A percentile compares a stretch with the other conserved stretches of the same genome.
Conservation (phyloP, 345 rosid species). For the Eucalyptus erythrocorys region DNA sequence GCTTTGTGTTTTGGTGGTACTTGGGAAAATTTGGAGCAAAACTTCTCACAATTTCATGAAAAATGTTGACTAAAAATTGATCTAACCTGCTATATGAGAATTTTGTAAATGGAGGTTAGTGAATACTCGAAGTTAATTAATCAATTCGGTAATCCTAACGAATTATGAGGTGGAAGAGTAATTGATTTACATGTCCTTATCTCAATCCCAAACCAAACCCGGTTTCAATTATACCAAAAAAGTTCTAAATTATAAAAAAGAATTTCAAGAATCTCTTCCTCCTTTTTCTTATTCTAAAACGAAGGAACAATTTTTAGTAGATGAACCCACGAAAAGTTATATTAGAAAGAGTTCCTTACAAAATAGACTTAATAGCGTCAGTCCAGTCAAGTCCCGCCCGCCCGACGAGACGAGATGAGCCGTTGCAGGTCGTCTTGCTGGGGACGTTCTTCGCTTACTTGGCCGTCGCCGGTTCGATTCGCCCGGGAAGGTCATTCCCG, state of each 20-base stretch:
- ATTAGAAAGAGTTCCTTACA: too few relatives aligned
- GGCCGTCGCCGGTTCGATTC: slow-evolving; percentile 47
- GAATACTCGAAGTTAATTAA: too few relatives aligned
- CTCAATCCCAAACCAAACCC: background rate
- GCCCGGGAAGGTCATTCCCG: slow-evolving; percentile 64
- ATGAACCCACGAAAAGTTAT: background rate
- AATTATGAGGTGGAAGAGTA: background rate
- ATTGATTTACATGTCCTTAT: too few relatives aligned
- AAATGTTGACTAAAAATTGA: background rate
- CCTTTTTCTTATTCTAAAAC: background rate
- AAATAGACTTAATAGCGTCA: background rate
- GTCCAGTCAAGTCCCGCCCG: background rate
- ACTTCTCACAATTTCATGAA: fast-evolving
- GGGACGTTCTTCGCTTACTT: slow-evolving; percentile 47
- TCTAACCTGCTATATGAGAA: background rate
- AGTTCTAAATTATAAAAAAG: background rate
- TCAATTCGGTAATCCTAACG: fast-evolving
- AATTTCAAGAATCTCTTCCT: background rate
- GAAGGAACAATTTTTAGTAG: background rate
- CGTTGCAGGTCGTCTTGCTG: slow-evolving; percentile 32
- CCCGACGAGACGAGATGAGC: too few relatives aligned
- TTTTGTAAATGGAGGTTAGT: background rate
- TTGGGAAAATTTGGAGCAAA: background rate
- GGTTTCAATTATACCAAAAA: fast-evolving
- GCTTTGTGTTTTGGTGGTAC: background rate